Conservation (phyloP, 1,139 yeast genomes). For the Magnusiomyces fungicola region DNA sequence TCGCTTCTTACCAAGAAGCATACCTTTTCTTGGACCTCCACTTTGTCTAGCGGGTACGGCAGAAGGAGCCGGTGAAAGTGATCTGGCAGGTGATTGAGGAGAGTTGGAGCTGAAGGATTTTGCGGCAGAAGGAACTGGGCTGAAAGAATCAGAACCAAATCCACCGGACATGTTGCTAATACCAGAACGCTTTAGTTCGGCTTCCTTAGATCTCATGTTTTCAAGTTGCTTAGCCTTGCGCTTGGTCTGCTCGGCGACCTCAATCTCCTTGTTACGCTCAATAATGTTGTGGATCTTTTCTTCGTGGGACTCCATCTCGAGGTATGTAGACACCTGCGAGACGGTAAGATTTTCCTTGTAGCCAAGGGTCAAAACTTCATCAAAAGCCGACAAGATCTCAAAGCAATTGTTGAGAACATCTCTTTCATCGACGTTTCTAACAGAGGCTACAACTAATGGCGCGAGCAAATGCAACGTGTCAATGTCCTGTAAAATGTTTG, state of each 20-base stretch:
- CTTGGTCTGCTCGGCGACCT: slow-evolving; percentile 95
- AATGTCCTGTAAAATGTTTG: slow-evolving; percentile 91
- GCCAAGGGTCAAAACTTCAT: slow-evolving; percentile 86
- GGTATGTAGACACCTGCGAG: slow-evolving; percentile 77
- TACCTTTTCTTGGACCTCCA: slow-evolving; percentile 49
- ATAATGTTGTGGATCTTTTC: slow-evolving; percentile 97
- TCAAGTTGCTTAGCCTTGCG: slow-evolving; percentile 94
- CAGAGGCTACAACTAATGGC: slow-evolving; percentile 68
- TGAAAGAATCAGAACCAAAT: slow-evolving; percentile 13
- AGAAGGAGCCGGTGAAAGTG: slow-evolving; percentile 11
- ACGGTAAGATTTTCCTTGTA: slow-evolving; percentile 81
- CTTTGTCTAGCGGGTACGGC: slow-evolving; percentile 50
- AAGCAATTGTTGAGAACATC: slow-evolving; percentile 82
- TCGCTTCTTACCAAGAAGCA: slow-evolving; percentile 71
- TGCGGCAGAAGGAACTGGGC: slow-evolving; percentile 2
- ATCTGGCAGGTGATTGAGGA: slow-evolving; percentile 13
- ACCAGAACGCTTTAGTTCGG: neutral
- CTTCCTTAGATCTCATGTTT: slow-evolving; percentile 16
- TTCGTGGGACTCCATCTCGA: slow-evolving; percentile 98
- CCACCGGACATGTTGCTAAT: slow-evolving; percentile 11
- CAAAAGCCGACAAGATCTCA: slow-evolving; percentile 86
- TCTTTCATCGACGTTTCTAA: slow-evolving; percentile 72
- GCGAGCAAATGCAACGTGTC: slow-evolving; percentile 84
- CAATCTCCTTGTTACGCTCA: slow-evolving; percentile 92
- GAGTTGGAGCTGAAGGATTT: neutral